phyloP scores from a whole-genome alignment of 108 stramenopile genomes.

The Parietichytrium sp. region DNA sequence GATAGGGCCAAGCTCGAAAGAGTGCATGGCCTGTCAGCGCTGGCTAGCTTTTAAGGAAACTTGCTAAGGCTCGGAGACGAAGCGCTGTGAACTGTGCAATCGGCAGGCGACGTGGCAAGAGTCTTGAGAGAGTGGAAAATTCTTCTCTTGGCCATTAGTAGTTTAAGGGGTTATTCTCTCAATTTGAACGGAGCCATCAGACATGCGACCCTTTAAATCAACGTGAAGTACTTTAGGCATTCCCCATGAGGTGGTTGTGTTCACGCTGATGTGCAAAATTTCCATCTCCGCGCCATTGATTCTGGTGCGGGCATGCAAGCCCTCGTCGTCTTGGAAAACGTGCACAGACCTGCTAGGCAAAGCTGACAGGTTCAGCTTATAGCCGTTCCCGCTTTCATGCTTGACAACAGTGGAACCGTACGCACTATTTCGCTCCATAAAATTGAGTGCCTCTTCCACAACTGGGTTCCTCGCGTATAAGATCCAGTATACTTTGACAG shows the following conservation, averaged over 20 bases:
- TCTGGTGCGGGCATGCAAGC: background rate
- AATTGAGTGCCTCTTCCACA: background rate
- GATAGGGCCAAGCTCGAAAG: too few species aligned
- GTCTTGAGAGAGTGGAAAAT: too few species aligned
- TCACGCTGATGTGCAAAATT: background rate
- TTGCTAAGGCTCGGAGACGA: too few species aligned
- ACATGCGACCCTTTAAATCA: too few species aligned
- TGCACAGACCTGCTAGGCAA: background rate
- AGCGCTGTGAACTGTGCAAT: too few species aligned
- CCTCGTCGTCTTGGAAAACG: background rate
- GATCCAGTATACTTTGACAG: conserved; percentile 22
- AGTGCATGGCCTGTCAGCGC: too few species aligned
- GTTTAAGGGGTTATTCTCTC: too few species aligned
- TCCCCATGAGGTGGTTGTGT: background rate
- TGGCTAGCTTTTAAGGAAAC: too few species aligned
- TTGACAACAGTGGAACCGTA: background rate
- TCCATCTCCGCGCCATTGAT: background rate
- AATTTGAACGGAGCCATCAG: too few species aligned
- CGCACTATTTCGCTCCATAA: background rate
- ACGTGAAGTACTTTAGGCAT: too few species aligned
- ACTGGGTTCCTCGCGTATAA: background rate
- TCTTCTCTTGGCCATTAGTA: too few species aligned
- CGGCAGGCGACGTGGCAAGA: too few species aligned
- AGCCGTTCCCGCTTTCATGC: background rate
- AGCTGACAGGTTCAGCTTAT: background rate